A percentile compares a stretch with the other conserved stretches of the same genome.
phyloP scores from a whole-genome alignment of 129 eudicot genomes.

The Helianthus tuberosus region DNA sequence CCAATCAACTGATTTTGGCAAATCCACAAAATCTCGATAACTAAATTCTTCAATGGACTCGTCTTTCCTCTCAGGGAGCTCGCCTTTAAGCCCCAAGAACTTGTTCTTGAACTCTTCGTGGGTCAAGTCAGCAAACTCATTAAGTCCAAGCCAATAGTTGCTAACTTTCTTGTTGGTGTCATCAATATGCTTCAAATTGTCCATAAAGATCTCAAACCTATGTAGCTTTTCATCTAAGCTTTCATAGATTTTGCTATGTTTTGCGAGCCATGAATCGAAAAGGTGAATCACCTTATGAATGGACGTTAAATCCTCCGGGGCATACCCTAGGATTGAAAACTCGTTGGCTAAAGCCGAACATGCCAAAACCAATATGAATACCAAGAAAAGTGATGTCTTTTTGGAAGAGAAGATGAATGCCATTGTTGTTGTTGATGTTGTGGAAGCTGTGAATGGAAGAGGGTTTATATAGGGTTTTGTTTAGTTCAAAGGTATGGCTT shows the following conservation, averaged over 20 bases:
- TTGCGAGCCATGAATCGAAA: conserved; percentile 79
- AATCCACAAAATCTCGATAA: conserved; percentile 53
- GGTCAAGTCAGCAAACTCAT: conserved; percentile 90
- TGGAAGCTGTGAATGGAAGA: conserved; percentile 22
- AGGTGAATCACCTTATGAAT: conserved; percentile 61
- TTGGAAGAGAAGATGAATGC: conserved; percentile 41
- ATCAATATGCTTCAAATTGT: conserved; percentile 85
- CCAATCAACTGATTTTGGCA: conserved; percentile 95
- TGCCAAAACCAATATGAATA: conserved; percentile 38
- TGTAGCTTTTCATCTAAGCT: conserved; percentile 85
- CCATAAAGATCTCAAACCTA: conserved; percentile 90
- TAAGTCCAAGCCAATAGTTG: conserved; percentile 91
- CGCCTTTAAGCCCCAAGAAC: conserved; percentile 72
- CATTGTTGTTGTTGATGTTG: conserved; percentile 42
- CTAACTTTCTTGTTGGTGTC: conserved; percentile 69
- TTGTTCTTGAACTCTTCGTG: conserved; percentile 85
- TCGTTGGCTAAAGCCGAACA: conserved; percentile 48
- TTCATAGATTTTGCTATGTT: conserved; percentile 68
- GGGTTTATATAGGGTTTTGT: conserved; percentile 36
- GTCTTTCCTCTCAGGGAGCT: conserved; percentile 46
- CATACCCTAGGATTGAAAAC: conserved; percentile 81
- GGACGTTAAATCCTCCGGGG: conserved; percentile 71
- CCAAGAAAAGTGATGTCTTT: conserved; percentile 36
- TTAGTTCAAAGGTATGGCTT: conserved; percentile 18
- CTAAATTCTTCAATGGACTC: conserved; percentile 51